A percentile compares a stretch with the other conserved stretches of the same genome.
phyloP scores from a whole-genome alignment of 768 basidiomycete genomes.

The Leccinum incarnatum region DNA sequence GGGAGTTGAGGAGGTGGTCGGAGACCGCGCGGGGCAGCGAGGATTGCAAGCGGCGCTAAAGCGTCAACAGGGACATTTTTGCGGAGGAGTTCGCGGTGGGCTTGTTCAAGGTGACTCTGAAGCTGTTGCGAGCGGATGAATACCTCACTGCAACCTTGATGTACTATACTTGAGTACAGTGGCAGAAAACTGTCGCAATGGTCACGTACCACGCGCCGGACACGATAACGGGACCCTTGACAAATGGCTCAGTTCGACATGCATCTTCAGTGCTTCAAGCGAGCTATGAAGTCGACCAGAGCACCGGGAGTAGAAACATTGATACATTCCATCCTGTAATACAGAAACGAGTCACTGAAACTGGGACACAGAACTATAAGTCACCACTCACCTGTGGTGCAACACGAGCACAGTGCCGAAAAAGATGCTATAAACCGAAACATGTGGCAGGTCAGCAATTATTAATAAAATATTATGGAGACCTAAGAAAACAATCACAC shows the following conservation, averaged over 20 bases:
- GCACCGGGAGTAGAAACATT: conserved; percentile 26
- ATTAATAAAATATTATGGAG: neutral
- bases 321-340: conserved; percentile 26
- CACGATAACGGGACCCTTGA: conserved; percentile 29
- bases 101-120: conserved; percentile 21
- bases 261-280: conserved; percentile 16
- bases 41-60: conserved; percentile 21
- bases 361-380: neutral
- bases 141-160: conserved; percentile 22
- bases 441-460: conserved; percentile 8
- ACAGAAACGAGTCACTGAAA: neutral
- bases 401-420: conserved; percentile 23
- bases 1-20: conserved; percentile 18
- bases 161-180: conserved; percentile 5
- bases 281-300: conserved; percentile 27
- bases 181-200: neutral
- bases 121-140: conserved; percentile 29
- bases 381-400: conserved; percentile 10
- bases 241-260: conserved; percentile 32
- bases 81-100: conserved; percentile 21
- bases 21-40: conserved; percentile 18
- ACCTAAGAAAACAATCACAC: neutral
- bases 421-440: conserved; percentile 22
- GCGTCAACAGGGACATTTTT: conserved; percentile 8
- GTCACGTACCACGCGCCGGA: conserved; percentile 24